These are phyloP conservation scores for Endocalyx cinctus DNA, from an alignment of 2,329 filamentous ascomycete species.

Conservation along the genomic window DNA sequence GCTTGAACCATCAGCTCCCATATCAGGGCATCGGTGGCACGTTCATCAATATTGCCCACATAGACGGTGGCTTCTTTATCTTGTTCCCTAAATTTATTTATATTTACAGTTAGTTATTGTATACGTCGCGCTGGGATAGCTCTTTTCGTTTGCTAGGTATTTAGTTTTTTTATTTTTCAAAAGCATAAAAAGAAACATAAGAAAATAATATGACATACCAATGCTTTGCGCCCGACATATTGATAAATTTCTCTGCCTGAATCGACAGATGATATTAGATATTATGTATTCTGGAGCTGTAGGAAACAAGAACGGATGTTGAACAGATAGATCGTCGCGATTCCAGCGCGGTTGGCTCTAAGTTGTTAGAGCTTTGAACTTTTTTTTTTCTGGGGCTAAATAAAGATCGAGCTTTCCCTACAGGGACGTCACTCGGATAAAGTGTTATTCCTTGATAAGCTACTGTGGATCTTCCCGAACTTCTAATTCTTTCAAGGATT, in stretches of 20 bases:
- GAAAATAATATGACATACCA: constrained; percentile 19
- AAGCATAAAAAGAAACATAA: neutral
- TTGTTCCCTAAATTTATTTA: constrained; percentile 66
- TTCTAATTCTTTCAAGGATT: neutral
- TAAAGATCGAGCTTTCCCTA: too few species aligned
- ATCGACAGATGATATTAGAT: neutral
- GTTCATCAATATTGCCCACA: constrained; percentile 97
- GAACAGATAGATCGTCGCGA: too few species aligned
- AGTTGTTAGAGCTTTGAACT: too few species aligned
- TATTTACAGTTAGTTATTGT: constrained; percentile 24
- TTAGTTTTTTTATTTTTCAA: too few species aligned
- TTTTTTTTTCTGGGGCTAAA: neutral
- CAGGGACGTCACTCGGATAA: too few species aligned
- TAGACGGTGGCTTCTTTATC: constrained; percentile 98
- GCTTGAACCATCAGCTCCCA: constrained; percentile 99
- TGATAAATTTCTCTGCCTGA: constrained; percentile 9
- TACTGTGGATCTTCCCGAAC: neutral
- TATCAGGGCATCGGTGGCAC: constrained; percentile 81
- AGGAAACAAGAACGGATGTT: too few species aligned
- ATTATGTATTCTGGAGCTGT: neutral
- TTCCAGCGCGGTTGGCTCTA: too few species aligned
- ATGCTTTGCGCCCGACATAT: constrained; percentile 38
- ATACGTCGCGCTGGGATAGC: too few species aligned
- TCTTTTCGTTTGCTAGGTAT: too few species aligned
- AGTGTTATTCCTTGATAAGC: too few species aligned